Conservation (phyloP, 192 early-diverging fungal genomes). For the Glomus cerebriforme region DNA sequence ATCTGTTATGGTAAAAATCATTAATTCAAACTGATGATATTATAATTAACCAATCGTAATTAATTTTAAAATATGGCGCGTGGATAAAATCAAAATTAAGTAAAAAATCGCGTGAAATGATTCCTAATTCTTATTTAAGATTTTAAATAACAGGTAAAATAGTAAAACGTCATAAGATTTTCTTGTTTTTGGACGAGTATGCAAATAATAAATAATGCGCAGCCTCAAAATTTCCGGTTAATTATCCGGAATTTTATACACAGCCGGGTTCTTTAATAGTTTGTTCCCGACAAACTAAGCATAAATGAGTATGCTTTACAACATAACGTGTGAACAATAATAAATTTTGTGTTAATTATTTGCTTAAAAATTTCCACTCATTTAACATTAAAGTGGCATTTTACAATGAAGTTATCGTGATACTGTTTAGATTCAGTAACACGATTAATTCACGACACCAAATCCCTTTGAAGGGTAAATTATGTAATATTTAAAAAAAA, state of each 20-base stretch:
- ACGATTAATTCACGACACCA: not conserved
- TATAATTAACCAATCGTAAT: too few relatives aligned
- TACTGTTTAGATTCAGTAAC: not conserved
- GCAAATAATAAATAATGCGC: not conserved
- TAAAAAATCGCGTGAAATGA: too few relatives aligned
- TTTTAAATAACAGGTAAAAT: too few relatives aligned
- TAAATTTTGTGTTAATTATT: not conserved
- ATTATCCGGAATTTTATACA: not conserved
- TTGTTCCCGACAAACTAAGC: not conserved
- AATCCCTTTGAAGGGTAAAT: not conserved
- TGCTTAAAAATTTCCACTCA: not conserved
- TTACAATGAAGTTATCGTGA: not conserved
- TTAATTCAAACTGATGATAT: too few relatives aligned
- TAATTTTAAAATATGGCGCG: too few relatives aligned
- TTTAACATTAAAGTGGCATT: too few relatives aligned
- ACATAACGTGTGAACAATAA: not conserved
- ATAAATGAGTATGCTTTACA: not conserved
- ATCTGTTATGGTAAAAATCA: too few relatives aligned
- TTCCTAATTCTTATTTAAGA: too few relatives aligned
- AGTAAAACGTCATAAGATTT: not conserved
- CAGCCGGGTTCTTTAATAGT: not conserved
- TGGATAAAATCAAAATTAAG: too few relatives aligned
- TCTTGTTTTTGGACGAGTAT: not conserved
- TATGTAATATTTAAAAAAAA: not conserved
- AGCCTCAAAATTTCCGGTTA: not conserved